Evolutionary conservation across 1,284 basidiomycete species (phyloP).

Genomic region (Malassezia yamatoensis): DNA sequence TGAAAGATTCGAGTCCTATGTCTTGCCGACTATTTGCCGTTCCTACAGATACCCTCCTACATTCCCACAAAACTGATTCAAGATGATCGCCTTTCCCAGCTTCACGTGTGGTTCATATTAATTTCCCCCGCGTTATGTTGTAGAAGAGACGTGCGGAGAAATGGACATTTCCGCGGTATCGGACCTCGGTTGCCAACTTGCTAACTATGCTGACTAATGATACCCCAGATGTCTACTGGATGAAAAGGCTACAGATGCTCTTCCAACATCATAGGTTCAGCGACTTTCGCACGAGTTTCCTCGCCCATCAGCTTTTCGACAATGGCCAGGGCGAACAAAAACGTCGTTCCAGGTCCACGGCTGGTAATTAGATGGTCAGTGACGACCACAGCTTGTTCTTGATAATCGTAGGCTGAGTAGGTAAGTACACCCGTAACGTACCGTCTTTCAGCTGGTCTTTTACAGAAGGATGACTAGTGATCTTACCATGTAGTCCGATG

Average conservation of each 20-base stretch:
- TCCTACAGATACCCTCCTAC: too few relatives aligned
- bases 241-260: conserved; percentile 3
- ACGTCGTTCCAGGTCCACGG: conserved; percentile 70
- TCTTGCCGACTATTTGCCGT: too few relatives aligned
- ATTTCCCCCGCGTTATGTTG: too few relatives aligned
- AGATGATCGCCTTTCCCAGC: too few relatives aligned
- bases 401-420: conserved; percentile 61
- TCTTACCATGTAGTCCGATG: conserved; percentile 53
- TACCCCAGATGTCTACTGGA: too few relatives aligned
- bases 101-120: too few relatives aligned
- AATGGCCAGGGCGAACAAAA: conserved; percentile 64
- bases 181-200: too few relatives aligned
- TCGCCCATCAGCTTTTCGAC: conserved; percentile 61
- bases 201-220: too few relatives aligned
- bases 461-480: conserved; percentile 74
- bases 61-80: too few relatives aligned
- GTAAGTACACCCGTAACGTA: conserved; percentile 37
- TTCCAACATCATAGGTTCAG: conserved; percentile 58
- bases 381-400: conserved; percentile 63
- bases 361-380: conserved; percentile 65
- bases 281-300: conserved; percentile 60
- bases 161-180: too few relatives aligned
- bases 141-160: too few relatives aligned
- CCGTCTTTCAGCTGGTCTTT: conserved; percentile 57
- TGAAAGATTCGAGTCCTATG: too few relatives aligned